Conservation (phyloP, 2,329 filamentous ascomycete species). For the Plectosphaerella plurivora region DNA sequence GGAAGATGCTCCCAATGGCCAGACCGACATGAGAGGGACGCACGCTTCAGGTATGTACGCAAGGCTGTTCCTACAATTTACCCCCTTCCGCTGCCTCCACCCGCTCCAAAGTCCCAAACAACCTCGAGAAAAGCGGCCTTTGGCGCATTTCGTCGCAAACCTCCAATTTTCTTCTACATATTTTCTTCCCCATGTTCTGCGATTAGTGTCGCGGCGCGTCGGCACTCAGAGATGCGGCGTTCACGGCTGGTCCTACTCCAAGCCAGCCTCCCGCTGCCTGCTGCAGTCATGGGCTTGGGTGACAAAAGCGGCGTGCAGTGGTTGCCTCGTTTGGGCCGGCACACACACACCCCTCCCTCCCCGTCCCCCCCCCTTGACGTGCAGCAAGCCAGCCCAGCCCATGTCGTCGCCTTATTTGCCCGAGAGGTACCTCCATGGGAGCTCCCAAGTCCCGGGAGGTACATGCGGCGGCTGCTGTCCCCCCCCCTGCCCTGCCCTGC, state of each 20-base stretch:
- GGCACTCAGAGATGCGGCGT: neutral
- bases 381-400: neutral
- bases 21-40: no score
- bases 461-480: neutral
- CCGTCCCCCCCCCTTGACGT: neutral
- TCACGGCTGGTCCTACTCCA: neutral
- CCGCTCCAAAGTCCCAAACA: no score
- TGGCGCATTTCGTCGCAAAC: no score
- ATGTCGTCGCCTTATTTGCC: neutral
- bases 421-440: neutral
- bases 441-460: neutral
- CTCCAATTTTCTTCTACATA: no score
- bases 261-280: neutral
- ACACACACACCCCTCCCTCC: neutral
- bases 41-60: no score
- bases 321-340: neutral
- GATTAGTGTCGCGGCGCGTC: neutral
- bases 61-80: no score
- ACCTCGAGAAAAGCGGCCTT: neutral
- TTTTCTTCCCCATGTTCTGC: no score
- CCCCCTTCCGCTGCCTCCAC: no score
- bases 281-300: neutral
- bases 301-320: neutral
- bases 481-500: no score
- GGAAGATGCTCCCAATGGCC: no score